These are phyloP conservation scores for Auxenochlorella pyrenoidosa DNA, from an alignment of 139 green algal genomes.

Conservation along the genomic window DNA sequence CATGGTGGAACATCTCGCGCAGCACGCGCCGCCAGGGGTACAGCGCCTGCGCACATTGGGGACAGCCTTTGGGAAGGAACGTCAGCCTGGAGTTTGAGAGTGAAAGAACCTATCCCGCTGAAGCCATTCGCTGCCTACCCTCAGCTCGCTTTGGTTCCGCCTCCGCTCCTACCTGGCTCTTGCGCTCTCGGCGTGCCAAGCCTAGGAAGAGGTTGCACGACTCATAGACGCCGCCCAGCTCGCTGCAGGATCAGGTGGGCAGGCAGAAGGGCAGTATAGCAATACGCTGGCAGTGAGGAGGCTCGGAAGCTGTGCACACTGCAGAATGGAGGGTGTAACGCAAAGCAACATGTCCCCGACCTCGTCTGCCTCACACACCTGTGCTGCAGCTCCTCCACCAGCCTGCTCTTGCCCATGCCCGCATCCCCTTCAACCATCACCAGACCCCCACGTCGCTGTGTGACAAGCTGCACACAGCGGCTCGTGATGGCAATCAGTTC, in stretches of 20 bases:
- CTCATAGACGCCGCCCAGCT: slow-evolving; percentile 54
- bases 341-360: neutral
- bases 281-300: no score
- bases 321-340: no score
- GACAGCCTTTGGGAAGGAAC: no score
- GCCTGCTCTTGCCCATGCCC: slow-evolving; percentile 76
- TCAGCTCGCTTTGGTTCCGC: no score
- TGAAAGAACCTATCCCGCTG: no score
- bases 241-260: slow-evolving; percentile 14
- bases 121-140: no score
- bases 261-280: neutral
- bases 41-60: slow-evolving; percentile 49
- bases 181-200: slow-evolving; percentile 59
- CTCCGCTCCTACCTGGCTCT: slow-evolving; percentile 59
- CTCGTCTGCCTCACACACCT: slow-evolving; percentile 3
- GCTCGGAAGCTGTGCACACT: no score
- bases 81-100: no score
- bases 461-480: slow-evolving; percentile 54
- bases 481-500: slow-evolving; percentile 44
- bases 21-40: slow-evolving; percentile 71
- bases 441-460: slow-evolving; percentile 52
- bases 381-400: slow-evolving; percentile 73
- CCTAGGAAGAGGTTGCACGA: slow-evolving; percentile 64
- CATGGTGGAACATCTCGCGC: slow-evolving; percentile 59
- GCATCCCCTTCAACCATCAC: slow-evolving; percentile 77